Base-by-base conservation (phyloP, 2,329 filamentous ascomycete species). In the Penicillium griseofulvum region DNA sequence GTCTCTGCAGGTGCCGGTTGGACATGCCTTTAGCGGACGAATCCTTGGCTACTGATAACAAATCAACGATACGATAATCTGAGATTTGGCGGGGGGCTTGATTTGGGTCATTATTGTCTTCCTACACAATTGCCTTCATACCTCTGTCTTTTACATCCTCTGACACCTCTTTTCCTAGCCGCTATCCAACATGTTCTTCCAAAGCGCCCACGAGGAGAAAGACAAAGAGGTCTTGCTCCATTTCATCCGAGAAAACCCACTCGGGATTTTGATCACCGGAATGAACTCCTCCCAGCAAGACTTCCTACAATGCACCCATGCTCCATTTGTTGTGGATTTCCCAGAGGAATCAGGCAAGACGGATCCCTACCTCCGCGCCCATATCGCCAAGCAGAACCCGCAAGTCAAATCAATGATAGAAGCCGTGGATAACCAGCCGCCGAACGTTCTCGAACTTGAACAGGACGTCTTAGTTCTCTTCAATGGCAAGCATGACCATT, bases 391-490 rank as follows among this genome's bases (percentile, higher is more conserved):
- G 29, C 75, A 77, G 34, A 89, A 89, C 60, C 85, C 86, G 0
- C 86, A 89, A 61, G 74, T 75, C 64, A 87, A 87, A 67, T 78
- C 80, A 19, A 77, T 89, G 55, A 80, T 86, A 42, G 80, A 84
- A 48, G 68, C 74, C 0, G 62, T 77, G 52, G 63, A 28, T 57
- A 56, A 58, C 36, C 50, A 41, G 14, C 45, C 45, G 3, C 22
- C 52, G 5, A 50, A 49, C 12, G 41, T 47, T 9, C 46, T 65
- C 1, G 63, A 67, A 45, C 63, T 78, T 2, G 45, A 66, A 5
- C 66, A 83, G 33, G 85, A 88, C 49, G 83, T 88, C 2, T 68
- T 85, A 34, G 74, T 88, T 3, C 73, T 88, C 12, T 89, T 89
- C 76, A 87, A 77, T 41, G 77, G 76, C 0, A 74, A 79, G 0